phyloP scores from a whole-genome alignment of 176 grass and related monocot genomes.

The Zoysia pacifica region DNA sequence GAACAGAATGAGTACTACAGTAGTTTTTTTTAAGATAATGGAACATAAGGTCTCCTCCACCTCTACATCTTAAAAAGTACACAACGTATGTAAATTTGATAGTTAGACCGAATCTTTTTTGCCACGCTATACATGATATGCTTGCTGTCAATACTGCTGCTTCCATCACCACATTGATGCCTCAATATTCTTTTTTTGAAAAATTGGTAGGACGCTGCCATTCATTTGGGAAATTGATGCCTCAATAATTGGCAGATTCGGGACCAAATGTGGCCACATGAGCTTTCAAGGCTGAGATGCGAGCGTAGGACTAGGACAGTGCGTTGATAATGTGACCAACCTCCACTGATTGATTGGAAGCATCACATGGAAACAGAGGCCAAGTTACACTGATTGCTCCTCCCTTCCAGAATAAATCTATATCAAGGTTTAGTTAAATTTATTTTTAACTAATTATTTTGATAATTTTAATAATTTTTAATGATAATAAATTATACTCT shows the following conservation, averaged over 20 bases:
- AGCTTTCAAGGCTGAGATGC: background rate
- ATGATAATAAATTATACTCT: too few relatives aligned
- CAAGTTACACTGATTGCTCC: too few relatives aligned
- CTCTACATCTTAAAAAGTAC: too few relatives aligned
- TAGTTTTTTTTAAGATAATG: too few relatives aligned
- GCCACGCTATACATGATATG: background rate
- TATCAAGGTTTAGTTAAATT: too few relatives aligned
- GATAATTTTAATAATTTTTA: too few relatives aligned
- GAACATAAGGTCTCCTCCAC: too few relatives aligned
- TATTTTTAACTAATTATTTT: too few relatives aligned
- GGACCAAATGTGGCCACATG: background rate
- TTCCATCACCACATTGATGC: background rate
- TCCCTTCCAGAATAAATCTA: too few relatives aligned
- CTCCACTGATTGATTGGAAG: background rate
- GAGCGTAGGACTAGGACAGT: background rate
- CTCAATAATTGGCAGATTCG: constrained; percentile 1
- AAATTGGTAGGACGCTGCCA: too few relatives aligned
- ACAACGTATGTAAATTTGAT: background rate
- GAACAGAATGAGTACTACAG: too few relatives aligned
- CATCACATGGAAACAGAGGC: too few relatives aligned
- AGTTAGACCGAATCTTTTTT: background rate
- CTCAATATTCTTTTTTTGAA: background rate
- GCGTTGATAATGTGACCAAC: background rate
- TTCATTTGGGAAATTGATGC: background rate
- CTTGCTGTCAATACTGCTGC: background rate